Evolutionary conservation across 306 rosid genomes (phyloP), one percentile per base, ranked within the genome.

Genomic region (Nissolia schottii): DNA sequence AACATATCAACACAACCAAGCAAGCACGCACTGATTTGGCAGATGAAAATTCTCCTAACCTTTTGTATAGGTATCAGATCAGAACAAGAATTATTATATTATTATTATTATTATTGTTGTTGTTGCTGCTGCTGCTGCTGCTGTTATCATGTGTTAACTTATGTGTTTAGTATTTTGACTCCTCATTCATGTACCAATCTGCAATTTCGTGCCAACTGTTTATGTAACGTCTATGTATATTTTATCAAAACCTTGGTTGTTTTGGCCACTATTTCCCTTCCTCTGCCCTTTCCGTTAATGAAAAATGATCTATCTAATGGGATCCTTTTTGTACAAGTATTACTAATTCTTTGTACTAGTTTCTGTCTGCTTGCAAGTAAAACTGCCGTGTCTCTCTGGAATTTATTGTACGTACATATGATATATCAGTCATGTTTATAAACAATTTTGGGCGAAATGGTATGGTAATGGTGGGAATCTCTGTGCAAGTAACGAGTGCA

Each of bases 161-260:
- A 18, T 25, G 24, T 76, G 49, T 40, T 75, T 58, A 24, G 34
- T 18, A 14, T 57, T n/a, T 54, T 23, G 58, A n/a, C 59, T 37
- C 37, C 43, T 53, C 10, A 45, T 57, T 74, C 22, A 41, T 86
- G 95, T 86, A 82, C 48, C 84, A 64, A 15, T 43, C 43, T 70
- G 0, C 51, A 53, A 22, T 72, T 75, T 51, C 57, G n/a, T 62
- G n/a, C 57, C 24, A 2, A 3, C 4, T 19, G 20, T 46, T 64
- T 19, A 77, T 19, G 16, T 37, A 15, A 62, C 29, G 54, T 59
- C 11, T 50, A 20, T 58, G 55, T 68, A 28, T 53, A 23, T 58
- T 38, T 20, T 35, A 34, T 62, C 32, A 5, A 16, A 27, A 5
- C 45, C 20, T 14, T 29, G 15, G 15, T 7, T 8, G 7, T 13